Percentiles rank a stretch among this genome's conserved stretches.
phyloP scores from a whole-genome alignment of 2,329 filamentous ascomycete species.

The Paecilomyces sp. region DNA sequence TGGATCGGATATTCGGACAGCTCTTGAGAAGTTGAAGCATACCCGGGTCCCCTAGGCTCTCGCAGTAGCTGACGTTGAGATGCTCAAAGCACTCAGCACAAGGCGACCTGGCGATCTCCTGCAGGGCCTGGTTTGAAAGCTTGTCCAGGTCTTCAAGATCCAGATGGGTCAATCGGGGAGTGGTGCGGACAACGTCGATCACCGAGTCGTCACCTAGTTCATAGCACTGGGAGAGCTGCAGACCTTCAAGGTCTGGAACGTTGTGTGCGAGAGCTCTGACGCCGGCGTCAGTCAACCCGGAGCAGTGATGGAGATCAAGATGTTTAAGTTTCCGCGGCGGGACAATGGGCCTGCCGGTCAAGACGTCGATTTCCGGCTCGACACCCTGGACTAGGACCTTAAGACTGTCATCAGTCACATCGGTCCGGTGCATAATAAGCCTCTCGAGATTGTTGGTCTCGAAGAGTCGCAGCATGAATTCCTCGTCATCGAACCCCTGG shows the following conservation, averaged over 20 bases:
- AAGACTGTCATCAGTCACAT: conserved; percentile 69
- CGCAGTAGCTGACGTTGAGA: conserved; percentile 84
- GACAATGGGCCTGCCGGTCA: conserved; percentile 70
- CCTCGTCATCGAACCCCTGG: conserved; percentile 65
- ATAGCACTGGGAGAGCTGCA: conserved; percentile 75
- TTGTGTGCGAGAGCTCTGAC: conserved; percentile 66
- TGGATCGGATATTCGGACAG: conserved; percentile 60
- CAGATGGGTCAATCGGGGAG: conserved; percentile 72
- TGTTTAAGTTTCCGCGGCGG: conserved; percentile 73
- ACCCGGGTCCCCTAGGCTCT: conserved; percentile 72
- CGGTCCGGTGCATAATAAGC: conserved; percentile 70
- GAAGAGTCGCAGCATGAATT: conserved; percentile 69
- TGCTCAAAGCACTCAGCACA: conserved; percentile 68
- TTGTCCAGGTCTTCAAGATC: conserved; percentile 80
- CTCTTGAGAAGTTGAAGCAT: conserved; percentile 75
- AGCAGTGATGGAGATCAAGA: conserved; percentile 76
- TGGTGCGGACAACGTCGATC: conserved; percentile 63
- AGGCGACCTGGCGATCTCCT: conserved; percentile 68
- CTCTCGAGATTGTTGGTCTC: conserved; percentile 72
- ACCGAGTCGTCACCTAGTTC: conserved; percentile 67
- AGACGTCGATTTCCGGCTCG: conserved; percentile 70
- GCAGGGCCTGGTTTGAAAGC: conserved; percentile 67
- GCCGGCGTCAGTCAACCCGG: conserved; percentile 63
- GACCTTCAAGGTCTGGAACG: conserved; percentile 70
- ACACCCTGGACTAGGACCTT: conserved; percentile 67